These are phyloP conservation scores for Candida mesenterica DNA, from an alignment of 1,139 yeast genomes.

Conservation along the genomic window DNA sequence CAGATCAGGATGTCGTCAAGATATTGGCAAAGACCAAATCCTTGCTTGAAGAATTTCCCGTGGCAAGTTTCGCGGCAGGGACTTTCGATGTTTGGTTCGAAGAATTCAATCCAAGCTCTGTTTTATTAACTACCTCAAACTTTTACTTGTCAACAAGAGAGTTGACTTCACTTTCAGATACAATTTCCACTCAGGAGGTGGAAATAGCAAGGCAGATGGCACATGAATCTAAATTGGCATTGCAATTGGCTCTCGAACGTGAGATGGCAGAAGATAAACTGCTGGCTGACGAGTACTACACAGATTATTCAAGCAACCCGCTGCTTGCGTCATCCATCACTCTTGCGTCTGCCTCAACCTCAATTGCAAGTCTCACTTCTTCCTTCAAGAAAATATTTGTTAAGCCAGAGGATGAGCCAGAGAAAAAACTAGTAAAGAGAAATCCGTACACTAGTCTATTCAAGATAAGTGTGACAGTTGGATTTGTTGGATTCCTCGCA, in stretches of 20 bases:
- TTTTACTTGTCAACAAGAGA: constrained; percentile 1
- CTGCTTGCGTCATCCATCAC: constrained; percentile 42
- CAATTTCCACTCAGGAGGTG: neutral
- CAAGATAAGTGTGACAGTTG: constrained; percentile 39
- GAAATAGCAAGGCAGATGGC: neutral
- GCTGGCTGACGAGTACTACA: constrained; percentile 21
- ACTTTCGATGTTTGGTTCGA: constrained; percentile 40
- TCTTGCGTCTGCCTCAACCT: constrained; percentile 29
- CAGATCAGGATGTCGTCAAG: constrained; percentile 33
- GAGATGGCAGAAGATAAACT: constrained; percentile 28
- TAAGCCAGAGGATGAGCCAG: constrained; percentile 12
- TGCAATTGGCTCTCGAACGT: constrained; percentile 17
- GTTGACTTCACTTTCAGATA: constrained; percentile 1
- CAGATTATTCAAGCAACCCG: constrained; percentile 23
- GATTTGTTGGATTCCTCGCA: constrained; percentile 39
- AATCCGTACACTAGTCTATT: constrained; percentile 20
- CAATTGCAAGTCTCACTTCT: constrained; percentile 33
- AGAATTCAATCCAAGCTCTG: constrained; percentile 23
- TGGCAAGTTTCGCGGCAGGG: constrained; percentile 14
- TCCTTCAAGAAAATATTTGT: constrained; percentile 33
- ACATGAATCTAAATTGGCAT: neutral
- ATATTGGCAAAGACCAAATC: constrained; percentile 36
- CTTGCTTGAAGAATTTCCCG: constrained; percentile 30
- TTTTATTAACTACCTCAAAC: constrained; percentile 19
- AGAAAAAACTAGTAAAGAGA: constrained; percentile 10